Conservation (phyloP, 2,329 filamentous ascomycete species). For the Penicillium sp. region DNA sequence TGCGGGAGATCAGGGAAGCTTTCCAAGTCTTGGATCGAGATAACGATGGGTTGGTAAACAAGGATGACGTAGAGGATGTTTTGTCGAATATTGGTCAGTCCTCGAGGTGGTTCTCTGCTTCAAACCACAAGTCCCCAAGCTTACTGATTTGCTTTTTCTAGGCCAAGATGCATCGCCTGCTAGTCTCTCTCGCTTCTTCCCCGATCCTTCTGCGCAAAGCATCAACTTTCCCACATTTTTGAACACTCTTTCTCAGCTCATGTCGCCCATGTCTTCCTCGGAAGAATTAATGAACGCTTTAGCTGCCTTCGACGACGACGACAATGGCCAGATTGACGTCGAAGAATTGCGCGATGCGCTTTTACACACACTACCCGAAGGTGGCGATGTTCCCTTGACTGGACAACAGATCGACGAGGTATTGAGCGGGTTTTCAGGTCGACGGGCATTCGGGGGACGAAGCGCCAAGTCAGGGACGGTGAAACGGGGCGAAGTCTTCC, state of each 20-base stretch:
- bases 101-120: background rate
- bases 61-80: constrained; percentile 82
- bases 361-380: constrained; percentile 72
- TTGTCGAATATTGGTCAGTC: constrained; percentile 68
- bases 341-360: constrained; percentile 76
- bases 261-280: constrained; percentile 68
- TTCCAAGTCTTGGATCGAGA: constrained; percentile 91
- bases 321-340: constrained; percentile 86
- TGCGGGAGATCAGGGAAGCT: constrained; percentile 81
- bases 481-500: constrained; percentile 80
- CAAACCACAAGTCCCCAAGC: background rate
- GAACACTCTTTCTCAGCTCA: constrained; percentile 67
- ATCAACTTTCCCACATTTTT: constrained; percentile 83
- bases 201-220: constrained; percentile 61
- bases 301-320: constrained; percentile 90
- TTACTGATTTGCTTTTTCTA: constrained; percentile 27
- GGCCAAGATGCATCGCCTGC: constrained; percentile 67
- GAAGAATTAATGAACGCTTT: constrained; percentile 83
- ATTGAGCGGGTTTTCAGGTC: constrained; percentile 77
- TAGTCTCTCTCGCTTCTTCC: constrained; percentile 77
- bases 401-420: constrained; percentile 76
- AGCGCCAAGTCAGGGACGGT: constrained; percentile 43
- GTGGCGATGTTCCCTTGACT: constrained; percentile 58
- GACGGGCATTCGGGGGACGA: constrained; percentile 68
- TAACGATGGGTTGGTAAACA: constrained; percentile 74